Base-by-base conservation (phyloP, 257 asterid genomes). In the Ocimum tenuiflorum region DNA sequence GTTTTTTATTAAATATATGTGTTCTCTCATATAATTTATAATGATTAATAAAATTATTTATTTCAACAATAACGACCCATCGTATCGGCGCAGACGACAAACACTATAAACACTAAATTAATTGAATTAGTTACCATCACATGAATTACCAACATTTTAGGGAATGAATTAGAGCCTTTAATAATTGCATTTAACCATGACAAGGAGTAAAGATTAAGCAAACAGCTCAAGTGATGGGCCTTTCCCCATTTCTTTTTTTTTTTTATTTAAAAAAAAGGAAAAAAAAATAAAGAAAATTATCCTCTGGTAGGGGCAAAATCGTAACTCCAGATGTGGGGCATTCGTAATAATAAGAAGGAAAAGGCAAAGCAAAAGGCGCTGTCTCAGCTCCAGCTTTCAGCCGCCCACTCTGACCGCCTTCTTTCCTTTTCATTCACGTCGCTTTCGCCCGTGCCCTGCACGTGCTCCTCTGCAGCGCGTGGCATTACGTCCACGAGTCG, bases 351-450 rank as follows among this genome's bases (percentile, higher is more conserved):
- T 22, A 24, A 12, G 15, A 0, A 7, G 60, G 50, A 50, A 68
- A 53, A 35, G 71, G 35, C 59, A 68, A 68, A 67, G 70, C 63
- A 53, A 67, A 42, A 68, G 67, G 66, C 68, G 57, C 29, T 27
- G 74, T 49, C 65, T 62, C 43, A 61, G 63, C 50, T 57, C 65
- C 81, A 63, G 70, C 78, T 58, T 61, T 51, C 19, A 69, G 77
- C 82, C 79, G 74, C 79, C 79, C 77, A 63, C 61, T 60, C 73
- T 73, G 82, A 77, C 82, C 78, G 73, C 67, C 72, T 38, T 49
- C 73, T 50, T 7, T 45, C 58, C 35, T 36, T 57, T 58, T 22
- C 60, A 2, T 17, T 38, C 71, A 71, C 15, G 24, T 65, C 69
- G 57, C 80, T 52, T 31, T 27, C n/a, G 39, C 68, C 60, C 60